Base-by-base conservation (phyloP, 176 grass and related monocot species). In the Calamus simplicifolius region DNA sequence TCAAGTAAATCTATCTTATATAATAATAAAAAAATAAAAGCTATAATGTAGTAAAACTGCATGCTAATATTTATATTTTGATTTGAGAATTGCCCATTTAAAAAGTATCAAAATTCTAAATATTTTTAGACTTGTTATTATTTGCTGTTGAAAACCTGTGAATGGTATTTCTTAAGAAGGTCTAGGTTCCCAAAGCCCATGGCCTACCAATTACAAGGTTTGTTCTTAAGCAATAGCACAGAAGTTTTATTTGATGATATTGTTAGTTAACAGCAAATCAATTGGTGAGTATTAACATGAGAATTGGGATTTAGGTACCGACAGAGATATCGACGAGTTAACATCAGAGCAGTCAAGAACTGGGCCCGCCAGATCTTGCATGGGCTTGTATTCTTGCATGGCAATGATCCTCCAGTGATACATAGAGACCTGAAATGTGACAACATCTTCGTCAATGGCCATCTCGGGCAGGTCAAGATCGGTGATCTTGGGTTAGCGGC, bases 371-470 rank as follows among this genome's bases (percentile, higher is more conserved):
- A 90, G 56, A 79, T 95, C 72, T 80, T 95, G 1, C 56, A 67
- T 0, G 91, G 86, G 0, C 71, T 95, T 29, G 80, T 82, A 27
- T 90, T 85, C 71, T 79, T 95, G 43, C 91, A 95, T 49, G 53
- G 27, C 23, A 82, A 74, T 21, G 59, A 74, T 3, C 84, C 85
- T 2, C 84, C 89, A 4, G 85, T 95, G 17, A 86, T 95, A 66
- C 90, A 95, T 70, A 78, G 90, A 5, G 90, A 95, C 75, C 77
- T 95, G 54, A 95, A 95, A 64, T 89, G 90, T 52, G 93, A 97
- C 67, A 97, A 97, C 72, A 69, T 97, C 6, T 83, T 98, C 6
- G 59, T 98, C 58, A 78, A 98, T 16, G 93, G 93, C n/a, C 59
- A 98, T 68, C 84, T 65, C 4, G 93, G 93, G 3, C 79, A 85